Evolutionary conservation across 2,329 filamentous ascomycete genomes (phyloP).

Genomic region (Xylariaceae sp.): DNA sequence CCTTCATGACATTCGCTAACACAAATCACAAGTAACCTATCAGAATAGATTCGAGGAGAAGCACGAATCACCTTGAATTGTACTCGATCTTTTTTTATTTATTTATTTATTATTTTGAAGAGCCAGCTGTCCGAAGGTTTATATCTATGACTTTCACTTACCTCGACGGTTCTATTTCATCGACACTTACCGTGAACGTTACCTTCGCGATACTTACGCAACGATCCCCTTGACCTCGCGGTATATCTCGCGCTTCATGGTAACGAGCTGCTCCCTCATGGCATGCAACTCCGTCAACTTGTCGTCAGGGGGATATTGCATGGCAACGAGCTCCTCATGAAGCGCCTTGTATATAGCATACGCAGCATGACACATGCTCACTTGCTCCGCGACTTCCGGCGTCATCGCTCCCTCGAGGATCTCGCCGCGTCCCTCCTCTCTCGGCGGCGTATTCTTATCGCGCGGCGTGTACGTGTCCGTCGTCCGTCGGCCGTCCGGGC

Average conservation of each 20-base stretch:
- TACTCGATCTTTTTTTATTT: no score
- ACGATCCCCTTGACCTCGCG: conserved; percentile 6
- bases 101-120: background rate
- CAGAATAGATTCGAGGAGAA: no score
- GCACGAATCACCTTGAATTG: no score
- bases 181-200: no score
- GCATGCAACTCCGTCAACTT: conserved; percentile 3
- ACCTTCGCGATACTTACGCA: background rate
- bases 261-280: conserved; percentile 13
- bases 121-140: background rate
- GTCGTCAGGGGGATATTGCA: background rate
- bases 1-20: no score
- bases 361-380: conserved; percentile 4
- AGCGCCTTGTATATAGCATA: conserved; percentile 4
- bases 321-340: background rate
- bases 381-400: conserved; percentile 1
- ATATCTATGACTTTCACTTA: background rate
- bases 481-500: background rate
- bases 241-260: conserved; percentile 14
- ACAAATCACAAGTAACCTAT: no score
- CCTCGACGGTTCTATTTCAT: background rate
- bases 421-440: background rate
- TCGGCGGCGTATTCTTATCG: background rate
- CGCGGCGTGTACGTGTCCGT: conserved; percentile 5
- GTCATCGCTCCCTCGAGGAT: conserved; percentile 4